Evolutionary conservation across 2,329 filamentous ascomycete species (phyloP).

Genomic region (Pseudocercospora fuligena): DNA sequence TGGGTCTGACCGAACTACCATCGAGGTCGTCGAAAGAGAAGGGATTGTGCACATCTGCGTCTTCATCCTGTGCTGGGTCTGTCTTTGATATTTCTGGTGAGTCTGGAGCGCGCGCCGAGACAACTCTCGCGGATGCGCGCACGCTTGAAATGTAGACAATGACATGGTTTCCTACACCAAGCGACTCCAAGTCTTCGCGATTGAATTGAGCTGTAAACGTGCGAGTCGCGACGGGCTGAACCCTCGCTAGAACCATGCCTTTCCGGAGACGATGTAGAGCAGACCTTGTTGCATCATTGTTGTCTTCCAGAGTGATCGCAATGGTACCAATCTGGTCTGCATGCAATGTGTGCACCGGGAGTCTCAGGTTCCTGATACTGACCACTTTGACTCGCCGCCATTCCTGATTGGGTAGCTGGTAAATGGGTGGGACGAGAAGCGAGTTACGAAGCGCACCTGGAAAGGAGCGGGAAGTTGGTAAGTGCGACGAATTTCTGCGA

Average conservation of each 20-base stretch:
- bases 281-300: constrained; percentile 31
- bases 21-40: constrained; percentile 36
- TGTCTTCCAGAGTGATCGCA: constrained; percentile 66
- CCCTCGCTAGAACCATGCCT: constrained; percentile 77
- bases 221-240: constrained; percentile 59
- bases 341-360: constrained; percentile 77
- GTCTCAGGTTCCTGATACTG: constrained; percentile 83
- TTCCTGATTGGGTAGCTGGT: constrained; percentile 54
- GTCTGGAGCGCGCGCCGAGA: constrained; percentile 48
- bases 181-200: constrained; percentile 63
- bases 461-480: constrained; percentile 53
- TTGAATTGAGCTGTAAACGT: constrained; percentile 69
- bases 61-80: neutral
- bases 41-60: constrained; percentile 44
- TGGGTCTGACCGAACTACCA: constrained; percentile 16
- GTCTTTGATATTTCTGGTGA: constrained; percentile 18
- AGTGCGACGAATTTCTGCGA: constrained; percentile 33
- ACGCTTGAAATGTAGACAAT: constrained; percentile 90
- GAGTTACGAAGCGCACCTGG: constrained; percentile 49
- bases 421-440: constrained; percentile 31
- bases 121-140: constrained; percentile 76
- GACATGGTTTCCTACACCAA: constrained; percentile 71
- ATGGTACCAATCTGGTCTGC: constrained; percentile 89
- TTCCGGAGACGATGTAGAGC: constrained; percentile 60
- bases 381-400: constrained; percentile 83